Evolutionary conservation across 2,329 filamentous ascomycete genomes (phyloP), one percentile per base, ranked within the genome.

Genomic region (Xylaria sp.): DNA sequence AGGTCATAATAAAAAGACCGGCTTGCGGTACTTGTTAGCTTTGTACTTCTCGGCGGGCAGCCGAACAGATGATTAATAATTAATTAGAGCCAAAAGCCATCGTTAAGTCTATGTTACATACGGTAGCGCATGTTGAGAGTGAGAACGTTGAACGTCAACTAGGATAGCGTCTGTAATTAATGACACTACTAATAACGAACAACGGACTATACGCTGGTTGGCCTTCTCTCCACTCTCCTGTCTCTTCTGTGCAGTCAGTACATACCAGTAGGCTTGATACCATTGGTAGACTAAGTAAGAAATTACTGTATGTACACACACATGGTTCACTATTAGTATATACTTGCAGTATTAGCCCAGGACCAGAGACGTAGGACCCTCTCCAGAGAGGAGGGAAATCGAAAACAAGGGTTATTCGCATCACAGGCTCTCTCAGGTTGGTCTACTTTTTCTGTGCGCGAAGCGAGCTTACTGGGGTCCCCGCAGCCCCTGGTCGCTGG

Each of bases 401-500:
- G 69, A 59, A 65, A 65, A 62, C 70, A 75, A 70, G 73, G 70
- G 67, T 70, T 68, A 66, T 63, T 51, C 51, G 44, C 65, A 63
- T 64, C 65, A 57, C 68, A 62, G 65, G 28, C 65, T 61, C 66
- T 37, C 34, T 46, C 46, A 64, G 25, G 62, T 39, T 65, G 51
- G 44, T 44, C 72, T 75, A 70, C 71, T 75, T 73, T 73, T 71
- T 72, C 70, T 73, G 73, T 76, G 76, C 71, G 78, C 77, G 62
- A 82, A 82, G 80, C 81, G 81, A 82, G 79, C 76, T 79, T 78
- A 79, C 79, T 80, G 74, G 79, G 75, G 76, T 76, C 76, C 76
- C 76, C 72, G 73, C 70, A 69, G 66, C 75, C 75, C 77, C 79
- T 75, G 78, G 81, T 81, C 80, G 74, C 75, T 76, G 75, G 80